Conservation (phyloP, 2,329 filamentous ascomycete genomes). For the Paramyrothecium roridum region DNA sequence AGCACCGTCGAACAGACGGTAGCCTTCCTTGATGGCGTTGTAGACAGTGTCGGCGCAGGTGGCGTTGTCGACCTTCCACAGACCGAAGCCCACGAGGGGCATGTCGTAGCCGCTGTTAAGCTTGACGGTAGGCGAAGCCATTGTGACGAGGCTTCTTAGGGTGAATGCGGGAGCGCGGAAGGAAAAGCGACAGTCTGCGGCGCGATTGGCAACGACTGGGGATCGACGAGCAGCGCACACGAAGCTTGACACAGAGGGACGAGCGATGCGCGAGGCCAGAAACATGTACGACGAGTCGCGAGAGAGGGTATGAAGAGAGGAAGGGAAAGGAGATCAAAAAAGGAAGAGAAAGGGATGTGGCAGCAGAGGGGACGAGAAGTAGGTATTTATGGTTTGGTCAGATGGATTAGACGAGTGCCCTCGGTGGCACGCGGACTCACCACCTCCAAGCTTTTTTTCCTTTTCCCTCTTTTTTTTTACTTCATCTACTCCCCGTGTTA, state of each 20-base stretch:
- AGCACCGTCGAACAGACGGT: slow-evolving; percentile 59
- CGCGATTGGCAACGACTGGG: background rate
- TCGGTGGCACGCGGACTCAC: background rate
- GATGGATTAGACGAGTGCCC: background rate
- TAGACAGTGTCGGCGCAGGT: slow-evolving; percentile 75
- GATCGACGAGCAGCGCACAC: slow-evolving; percentile 2
- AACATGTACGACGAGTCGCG: background rate
- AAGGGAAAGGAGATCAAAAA: background rate
- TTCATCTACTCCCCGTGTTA: too few species aligned
- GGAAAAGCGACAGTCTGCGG: slow-evolving; percentile 4
- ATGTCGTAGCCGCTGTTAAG: slow-evolving; percentile 65
- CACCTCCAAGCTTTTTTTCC: background rate
- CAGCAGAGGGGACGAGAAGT: background rate
- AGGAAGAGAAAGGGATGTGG: background rate
- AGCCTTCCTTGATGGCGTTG: slow-evolving; percentile 65
- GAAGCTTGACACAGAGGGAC: background rate
- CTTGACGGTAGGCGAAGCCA: slow-evolving; percentile 49
- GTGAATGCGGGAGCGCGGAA: background rate
- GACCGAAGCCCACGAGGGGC: slow-evolving; percentile 73
- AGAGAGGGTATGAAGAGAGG: background rate
- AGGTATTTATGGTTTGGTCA: background rate
- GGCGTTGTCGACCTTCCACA: slow-evolving; percentile 80
- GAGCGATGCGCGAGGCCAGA: background rate
- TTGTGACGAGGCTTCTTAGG: slow-evolving; percentile 17
- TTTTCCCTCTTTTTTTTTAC: too few species aligned